phyloP scores from a whole-genome alignment of 2,329 filamentous ascomycete genomes.

The Akanthomyces uredinophilus region DNA sequence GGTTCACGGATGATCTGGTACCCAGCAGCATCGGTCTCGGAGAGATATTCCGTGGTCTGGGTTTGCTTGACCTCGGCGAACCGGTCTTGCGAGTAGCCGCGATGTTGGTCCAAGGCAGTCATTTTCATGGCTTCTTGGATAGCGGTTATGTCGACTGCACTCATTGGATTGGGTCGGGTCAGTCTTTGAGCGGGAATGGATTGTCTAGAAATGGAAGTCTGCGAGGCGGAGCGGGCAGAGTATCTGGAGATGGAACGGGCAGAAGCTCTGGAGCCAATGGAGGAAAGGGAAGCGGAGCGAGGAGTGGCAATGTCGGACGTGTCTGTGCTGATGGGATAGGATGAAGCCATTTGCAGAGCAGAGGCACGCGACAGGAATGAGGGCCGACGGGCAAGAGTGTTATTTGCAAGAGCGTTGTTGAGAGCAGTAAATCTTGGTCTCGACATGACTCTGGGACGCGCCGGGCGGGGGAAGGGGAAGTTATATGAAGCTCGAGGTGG shows the following conservation, averaged over 20 bases:
- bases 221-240: slow-evolving; percentile 44
- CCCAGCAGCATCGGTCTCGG: slow-evolving; percentile 47
- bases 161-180: slow-evolving; percentile 51
- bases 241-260: slow-evolving; percentile 39
- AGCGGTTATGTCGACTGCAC: slow-evolving; percentile 49
- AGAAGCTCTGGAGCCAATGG: slow-evolving; percentile 41
- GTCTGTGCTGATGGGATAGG: slow-evolving; percentile 37
- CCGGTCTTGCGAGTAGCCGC: slow-evolving; percentile 54
- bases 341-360: slow-evolving; percentile 18
- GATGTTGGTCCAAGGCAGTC: slow-evolving; percentile 54
- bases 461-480: not conserved
- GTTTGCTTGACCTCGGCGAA: slow-evolving; percentile 53
- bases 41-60: slow-evolving; percentile 48
- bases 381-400: slow-evolving; percentile 18
- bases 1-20: slow-evolving; percentile 59
- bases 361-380: slow-evolving; percentile 10
- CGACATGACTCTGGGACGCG: slow-evolving; percentile 6
- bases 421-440: slow-evolving; percentile 14
- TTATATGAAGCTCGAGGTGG: slow-evolving; percentile 11
- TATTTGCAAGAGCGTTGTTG: slow-evolving; percentile 7
- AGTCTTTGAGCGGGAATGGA: slow-evolving; percentile 45
- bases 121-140: slow-evolving; percentile 58
- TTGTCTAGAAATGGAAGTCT: slow-evolving; percentile 45
- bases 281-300: slow-evolving; percentile 47
- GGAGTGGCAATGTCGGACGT: slow-evolving; percentile 50